A percentile compares a stretch with the other conserved stretches of the same genome.
Evolutionary conservation across 345 rosid genomes (phyloP).

Genomic region (Lenwebbia sp.): DNA sequence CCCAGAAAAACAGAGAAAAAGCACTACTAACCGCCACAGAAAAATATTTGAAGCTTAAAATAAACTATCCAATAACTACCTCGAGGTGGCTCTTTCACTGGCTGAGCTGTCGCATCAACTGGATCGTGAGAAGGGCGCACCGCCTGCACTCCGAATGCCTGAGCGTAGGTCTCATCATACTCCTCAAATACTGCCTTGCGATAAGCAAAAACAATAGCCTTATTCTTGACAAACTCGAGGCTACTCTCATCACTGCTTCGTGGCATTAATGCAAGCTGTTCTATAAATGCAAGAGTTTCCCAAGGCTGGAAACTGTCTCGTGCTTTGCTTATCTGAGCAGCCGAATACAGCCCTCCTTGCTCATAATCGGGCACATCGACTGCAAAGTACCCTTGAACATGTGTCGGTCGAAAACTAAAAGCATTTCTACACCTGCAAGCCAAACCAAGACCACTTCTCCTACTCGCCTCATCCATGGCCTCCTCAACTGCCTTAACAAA

Average conservation of each 20-base stretch:
- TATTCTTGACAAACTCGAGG: conserved; percentile 50
- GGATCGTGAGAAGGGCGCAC: conserved; percentile 23
- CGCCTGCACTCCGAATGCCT: conserved; percentile 83
- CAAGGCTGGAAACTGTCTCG: conserved; percentile 53
- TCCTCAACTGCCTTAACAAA: conserved; percentile 91
- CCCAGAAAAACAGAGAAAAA: neutral
- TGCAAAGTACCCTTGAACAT: conserved; percentile 55
- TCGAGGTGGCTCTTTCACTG: conserved; percentile 39
- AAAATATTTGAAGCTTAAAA: neutral
- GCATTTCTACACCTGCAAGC: conserved; percentile 76
- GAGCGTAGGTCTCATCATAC: conserved; percentile 94
- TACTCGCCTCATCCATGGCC: conserved; percentile 80
- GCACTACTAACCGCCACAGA: neutral
- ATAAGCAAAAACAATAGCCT: conserved; percentile 49
- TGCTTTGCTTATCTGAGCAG: conserved; percentile 57
- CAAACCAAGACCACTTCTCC: conserved; percentile 74
- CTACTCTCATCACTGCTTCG: conserved; percentile 21
- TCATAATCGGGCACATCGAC: conserved; percentile 94
- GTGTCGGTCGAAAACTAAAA: conserved; percentile 56
- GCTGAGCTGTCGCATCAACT: conserved; percentile 16
- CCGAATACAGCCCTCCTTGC: conserved; percentile 59
- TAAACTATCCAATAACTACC: conserved; percentile 32
- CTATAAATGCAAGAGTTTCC: conserved; percentile 48
- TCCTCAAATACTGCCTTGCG: conserved; percentile 91
- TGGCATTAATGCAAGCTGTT: conserved; percentile 58